A percentile compares a stretch with the other conserved stretches of the same genome.
Conservation (phyloP, 108 stramenopile genomes). For the Phaeodactylum tricornutum region DNA sequence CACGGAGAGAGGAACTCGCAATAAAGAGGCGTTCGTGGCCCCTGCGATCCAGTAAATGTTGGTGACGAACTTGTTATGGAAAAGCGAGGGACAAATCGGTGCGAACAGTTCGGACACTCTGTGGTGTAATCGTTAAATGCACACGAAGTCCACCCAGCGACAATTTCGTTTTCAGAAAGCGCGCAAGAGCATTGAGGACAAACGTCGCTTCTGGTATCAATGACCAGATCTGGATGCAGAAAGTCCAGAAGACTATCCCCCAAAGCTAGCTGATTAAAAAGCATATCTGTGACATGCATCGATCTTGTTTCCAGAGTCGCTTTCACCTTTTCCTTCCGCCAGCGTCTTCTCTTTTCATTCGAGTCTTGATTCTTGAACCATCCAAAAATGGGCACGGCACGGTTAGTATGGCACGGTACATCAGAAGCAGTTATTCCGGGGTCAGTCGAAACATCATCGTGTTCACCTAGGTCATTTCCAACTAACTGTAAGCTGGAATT, state of each 20-base stretch:
- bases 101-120: constrained; percentile 55
- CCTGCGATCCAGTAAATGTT: constrained; percentile 71
- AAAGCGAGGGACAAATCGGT: constrained; percentile 76
- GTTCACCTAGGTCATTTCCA: too few relatives aligned
- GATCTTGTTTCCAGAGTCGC: background rate
- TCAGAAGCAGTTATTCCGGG: too few relatives aligned
- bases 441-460: constrained; percentile 9
- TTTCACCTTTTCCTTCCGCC: constrained; percentile 11
- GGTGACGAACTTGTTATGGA: constrained; percentile 43
- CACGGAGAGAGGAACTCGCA: constrained; percentile 84
- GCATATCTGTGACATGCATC: constrained; percentile 28
- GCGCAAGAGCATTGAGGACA: constrained; percentile 67
- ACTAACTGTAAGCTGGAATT: too few relatives aligned
- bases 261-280: constrained; percentile 51
- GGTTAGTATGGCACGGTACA: background rate
- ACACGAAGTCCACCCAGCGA: constrained; percentile 61
- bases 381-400: constrained; percentile 9
- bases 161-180: constrained; percentile 45
- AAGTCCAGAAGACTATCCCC: constrained; percentile 68
- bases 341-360: constrained; percentile 13
- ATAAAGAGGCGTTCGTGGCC: constrained; percentile 58
- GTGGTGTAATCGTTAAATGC: constrained; percentile 62
- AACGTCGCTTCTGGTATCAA: constrained; percentile 53
- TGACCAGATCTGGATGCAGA: constrained; percentile 61
- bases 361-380: constrained; percentile 6